Conservation (phyloP, 148 eudicot genomes). For the Pouteria glomerata region DNA sequence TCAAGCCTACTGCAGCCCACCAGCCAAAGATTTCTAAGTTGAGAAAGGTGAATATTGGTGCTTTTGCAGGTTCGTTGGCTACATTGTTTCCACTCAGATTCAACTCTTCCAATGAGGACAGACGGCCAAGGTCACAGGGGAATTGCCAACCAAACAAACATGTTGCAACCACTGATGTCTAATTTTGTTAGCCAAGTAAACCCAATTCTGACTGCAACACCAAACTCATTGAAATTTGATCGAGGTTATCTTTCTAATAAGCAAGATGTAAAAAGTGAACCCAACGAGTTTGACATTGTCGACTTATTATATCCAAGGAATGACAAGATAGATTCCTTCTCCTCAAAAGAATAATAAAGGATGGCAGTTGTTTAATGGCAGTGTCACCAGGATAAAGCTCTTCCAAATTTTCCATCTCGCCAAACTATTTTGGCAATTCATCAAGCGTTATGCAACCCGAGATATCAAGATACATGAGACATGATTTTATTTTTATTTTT, state of each 20-base stretch:
- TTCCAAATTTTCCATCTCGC: background rate
- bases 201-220: constrained; percentile 3
- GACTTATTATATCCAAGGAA: constrained; percentile 3
- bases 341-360: background rate
- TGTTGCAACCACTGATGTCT: background rate
- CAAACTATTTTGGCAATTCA: background rate
- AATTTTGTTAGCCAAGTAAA: background rate
- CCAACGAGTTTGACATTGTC: background rate
- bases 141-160: too few species aligned
- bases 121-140: background rate
- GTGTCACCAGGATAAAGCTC: background rate
- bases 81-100: background rate
- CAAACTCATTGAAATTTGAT: background rate
- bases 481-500: too few species aligned
- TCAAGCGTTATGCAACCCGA: constrained; percentile 5
- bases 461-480: background rate
- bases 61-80: background rate
- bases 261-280: background rate
- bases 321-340: background rate
- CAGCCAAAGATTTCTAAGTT: background rate
- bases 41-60: background rate
- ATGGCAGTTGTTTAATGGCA: background rate
- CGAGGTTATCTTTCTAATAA: background rate
- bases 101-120: background rate
- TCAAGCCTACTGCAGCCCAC: background rate